A percentile compares a stretch with the other conserved stretches of the same genome.
phyloP scores from a whole-genome alignment of 2,329 filamentous ascomycete genomes.

The Parastagonospora nodorum region DNA sequence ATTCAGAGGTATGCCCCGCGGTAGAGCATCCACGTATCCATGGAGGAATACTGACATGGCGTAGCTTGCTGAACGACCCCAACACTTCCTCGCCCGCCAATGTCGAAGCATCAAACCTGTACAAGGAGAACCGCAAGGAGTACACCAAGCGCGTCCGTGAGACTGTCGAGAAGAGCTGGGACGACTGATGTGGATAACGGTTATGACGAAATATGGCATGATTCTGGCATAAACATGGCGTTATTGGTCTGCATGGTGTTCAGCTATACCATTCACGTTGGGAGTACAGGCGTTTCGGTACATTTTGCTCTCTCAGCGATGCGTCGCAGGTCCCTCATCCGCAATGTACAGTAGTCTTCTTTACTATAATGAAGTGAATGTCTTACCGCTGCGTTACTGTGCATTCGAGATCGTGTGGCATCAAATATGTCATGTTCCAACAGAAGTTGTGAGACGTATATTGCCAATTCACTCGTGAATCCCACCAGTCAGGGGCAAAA shows the following conservation, averaged over 20 bases:
- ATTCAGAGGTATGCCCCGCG: conserved; percentile 81
- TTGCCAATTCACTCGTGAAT: no score
- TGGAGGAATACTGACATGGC: conserved; percentile 17
- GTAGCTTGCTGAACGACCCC: conserved; percentile 90
- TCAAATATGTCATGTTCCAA: no score
- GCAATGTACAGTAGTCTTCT: not conserved
- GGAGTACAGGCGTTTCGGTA: conserved; percentile 1
- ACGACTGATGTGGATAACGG: conserved; percentile 63
- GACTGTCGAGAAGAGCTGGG: conserved; percentile 99
- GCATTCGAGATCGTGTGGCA: no score
- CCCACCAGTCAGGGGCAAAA: no score
- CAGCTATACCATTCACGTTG: conserved; percentile 12
- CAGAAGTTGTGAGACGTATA: no score
- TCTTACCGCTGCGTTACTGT: no score
- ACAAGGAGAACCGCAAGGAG: conserved; percentile 97
- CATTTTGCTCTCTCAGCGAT: not conserved
- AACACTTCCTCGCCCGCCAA: conserved; percentile 99
- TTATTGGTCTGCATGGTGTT: conserved; percentile 18
- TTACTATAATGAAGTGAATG: not conserved
- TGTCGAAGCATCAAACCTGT: conserved; percentile 95
- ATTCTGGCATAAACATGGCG: conserved; percentile 20
- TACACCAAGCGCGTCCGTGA: conserved; percentile 94
- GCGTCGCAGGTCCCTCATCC: not conserved
- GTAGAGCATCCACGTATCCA: not conserved
- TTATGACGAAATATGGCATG: conserved; percentile 10